Evolutionary conservation across 148 eudicot genomes (phyloP), one percentile per base, ranked within the genome.

Genomic region (Fagopyrum esculentum): DNA sequence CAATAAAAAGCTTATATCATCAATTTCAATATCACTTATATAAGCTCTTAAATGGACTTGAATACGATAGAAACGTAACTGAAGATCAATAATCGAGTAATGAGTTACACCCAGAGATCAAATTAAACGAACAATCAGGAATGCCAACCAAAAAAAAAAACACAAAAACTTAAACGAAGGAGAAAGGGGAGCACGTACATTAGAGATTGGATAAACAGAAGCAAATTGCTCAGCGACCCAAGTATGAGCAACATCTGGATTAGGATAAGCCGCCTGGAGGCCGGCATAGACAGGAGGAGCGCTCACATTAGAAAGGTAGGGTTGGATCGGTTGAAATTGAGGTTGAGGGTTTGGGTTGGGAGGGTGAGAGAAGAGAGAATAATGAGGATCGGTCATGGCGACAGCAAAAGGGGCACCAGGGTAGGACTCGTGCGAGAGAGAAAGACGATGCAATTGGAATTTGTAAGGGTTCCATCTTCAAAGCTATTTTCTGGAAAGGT

Each of bases 201-300:
- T 61, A 29, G 68, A 12, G 68, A 61, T 61, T 9, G 68, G 30
- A 43, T 9, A 61, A 2, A 13, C 10, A 9, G 68, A 29, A 61
- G 12, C 13, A 61, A 43, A 5, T 29, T 61, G 68, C 30, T 61
- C 68, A 9, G 68, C 15, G 2, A 29, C 43, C 68, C 68, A 61
- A 9, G 68, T 10, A 3, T 61, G 68, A 61, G 43, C 43, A 26
- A 7, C 22, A 17, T 15, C 22, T 4, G 29, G 35, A 57, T 61
- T 61, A 61, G 68, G 68, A 43, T 61, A 61, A 61, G 68, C 15
- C 68, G 11, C 8, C 43, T 61, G 68, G 43, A 61, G 68, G 44
- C 6, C 30, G 35, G 10, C 44, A 29, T 57, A 22, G 44, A 61
- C 68, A 4, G 68, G 68, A 26, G 68, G 43, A 61, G 63, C 26